These are phyloP conservation scores for Phytophthora niederhauseri DNA, from an alignment of 352 stramenopile genomes.

Conservation along the genomic window DNA sequence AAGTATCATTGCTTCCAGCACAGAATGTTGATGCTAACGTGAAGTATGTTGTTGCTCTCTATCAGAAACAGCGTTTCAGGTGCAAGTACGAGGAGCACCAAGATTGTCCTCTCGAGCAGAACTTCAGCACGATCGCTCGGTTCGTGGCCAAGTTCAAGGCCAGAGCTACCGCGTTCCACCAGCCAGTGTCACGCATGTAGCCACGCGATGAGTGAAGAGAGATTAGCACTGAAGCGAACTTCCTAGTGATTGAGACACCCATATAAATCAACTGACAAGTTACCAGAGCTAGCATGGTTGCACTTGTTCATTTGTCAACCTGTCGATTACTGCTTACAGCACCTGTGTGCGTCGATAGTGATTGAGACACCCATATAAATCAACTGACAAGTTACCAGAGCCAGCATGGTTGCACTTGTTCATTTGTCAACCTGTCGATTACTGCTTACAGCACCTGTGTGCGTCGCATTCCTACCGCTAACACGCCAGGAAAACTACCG, in stretches of 20 bases:
- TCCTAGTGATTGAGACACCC: no score
- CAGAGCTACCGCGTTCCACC: conserved; percentile 9
- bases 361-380: no score
- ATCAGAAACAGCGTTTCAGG: conserved; percentile 26
- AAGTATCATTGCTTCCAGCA: neutral
- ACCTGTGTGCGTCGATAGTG: no score
- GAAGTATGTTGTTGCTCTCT: conserved; percentile 2
- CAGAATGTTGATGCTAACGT: neutral
- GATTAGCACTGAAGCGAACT: no score
- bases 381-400: neutral
- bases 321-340: neutral
- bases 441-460: neutral
- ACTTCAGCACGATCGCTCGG: conserved; percentile 28
- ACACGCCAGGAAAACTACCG: neutral
- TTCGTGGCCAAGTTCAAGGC: conserved; percentile 29
- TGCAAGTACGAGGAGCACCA: conserved; percentile 34
- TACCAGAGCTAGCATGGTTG: neutral
- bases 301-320: neutral
- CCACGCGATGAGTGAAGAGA: no score
- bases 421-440: neutral
- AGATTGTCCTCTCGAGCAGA: conserved; percentile 16
- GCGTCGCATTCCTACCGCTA: neutral
- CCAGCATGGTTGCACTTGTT: neutral
- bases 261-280: no score
- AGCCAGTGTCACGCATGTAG: conserved; percentile 2